Percentiles rank a stretch among this genome's conserved stretches.
Conservation (phyloP, 371 early-diverging fungal genomes). For the Batkoa obscura region DNA sequence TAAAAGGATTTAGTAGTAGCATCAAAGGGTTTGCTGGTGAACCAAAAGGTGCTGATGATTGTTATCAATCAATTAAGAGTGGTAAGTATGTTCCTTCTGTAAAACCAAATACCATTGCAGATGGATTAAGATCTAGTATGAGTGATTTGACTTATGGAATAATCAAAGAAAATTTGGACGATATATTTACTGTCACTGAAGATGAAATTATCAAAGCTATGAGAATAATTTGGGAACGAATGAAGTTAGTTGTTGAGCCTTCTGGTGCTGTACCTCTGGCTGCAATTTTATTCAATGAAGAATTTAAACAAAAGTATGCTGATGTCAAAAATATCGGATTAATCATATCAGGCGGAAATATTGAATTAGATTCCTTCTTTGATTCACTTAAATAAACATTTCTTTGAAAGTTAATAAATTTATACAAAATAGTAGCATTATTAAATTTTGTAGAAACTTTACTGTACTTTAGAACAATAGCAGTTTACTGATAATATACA, state of each 20-base stretch:
- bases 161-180: slow-evolving; percentile 40
- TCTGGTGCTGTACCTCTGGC: slow-evolving; percentile 10
- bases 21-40: slow-evolving; percentile 61
- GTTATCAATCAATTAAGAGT: slow-evolving; percentile 48
- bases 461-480: too few species aligned
- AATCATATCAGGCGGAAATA: background rate
- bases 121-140: slow-evolving; percentile 86
- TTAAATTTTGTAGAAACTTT: too few species aligned
- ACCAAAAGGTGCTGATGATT: slow-evolving; percentile 71
- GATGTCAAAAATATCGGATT: background rate
- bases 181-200: slow-evolving; percentile 67
- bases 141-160: slow-evolving; percentile 72
- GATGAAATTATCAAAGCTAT: slow-evolving; percentile 95
- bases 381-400: background rate
- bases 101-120: slow-evolving; percentile 85
- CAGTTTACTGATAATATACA: too few species aligned
- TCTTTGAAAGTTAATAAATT: background rate
- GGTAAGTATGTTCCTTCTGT: slow-evolving; percentile 37
- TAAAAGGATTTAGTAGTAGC: slow-evolving; percentile 67
- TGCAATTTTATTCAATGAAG: background rate
- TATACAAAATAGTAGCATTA: too few species aligned
- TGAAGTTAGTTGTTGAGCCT: slow-evolving; percentile 6
- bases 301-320: background rate
- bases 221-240: slow-evolving; percentile 79
- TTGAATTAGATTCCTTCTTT: background rate